These are phyloP conservation scores for Chlorella sp. DNA, from an alignment of 139 green algal species.

Conservation along the genomic window DNA sequence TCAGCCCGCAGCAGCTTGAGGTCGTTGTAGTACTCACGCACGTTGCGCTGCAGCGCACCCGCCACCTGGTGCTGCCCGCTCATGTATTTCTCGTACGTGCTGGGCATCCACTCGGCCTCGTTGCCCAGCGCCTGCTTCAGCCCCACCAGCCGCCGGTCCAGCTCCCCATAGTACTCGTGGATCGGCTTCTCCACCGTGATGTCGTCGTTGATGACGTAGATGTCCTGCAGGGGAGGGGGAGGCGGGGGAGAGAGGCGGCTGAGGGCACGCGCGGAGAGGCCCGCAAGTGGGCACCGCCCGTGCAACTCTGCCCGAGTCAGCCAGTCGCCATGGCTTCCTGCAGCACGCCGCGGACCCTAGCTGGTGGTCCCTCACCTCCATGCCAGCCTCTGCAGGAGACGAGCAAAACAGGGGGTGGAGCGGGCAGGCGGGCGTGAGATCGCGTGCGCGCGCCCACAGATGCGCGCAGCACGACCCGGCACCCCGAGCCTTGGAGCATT, in stretches of 20 bases:
- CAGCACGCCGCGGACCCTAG: too few species aligned
- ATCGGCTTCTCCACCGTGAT: slow-evolving; percentile 34
- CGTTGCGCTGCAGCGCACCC: slow-evolving; percentile 23
- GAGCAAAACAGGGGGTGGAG: too few species aligned
- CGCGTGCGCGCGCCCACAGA: too few species aligned
- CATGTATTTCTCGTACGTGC: slow-evolving; percentile 41
- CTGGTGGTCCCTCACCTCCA: slow-evolving; percentile 15
- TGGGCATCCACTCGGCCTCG: slow-evolving; percentile 23
- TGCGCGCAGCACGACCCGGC: too few species aligned
- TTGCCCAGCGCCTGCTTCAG: slow-evolving; percentile 15
- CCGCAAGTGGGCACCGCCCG: too few species aligned
- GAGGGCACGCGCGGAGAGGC: too few species aligned
- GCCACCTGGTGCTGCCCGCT: slow-evolving; percentile 9
- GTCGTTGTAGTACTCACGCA: slow-evolving; percentile 38
- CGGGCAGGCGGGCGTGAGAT: too few species aligned
- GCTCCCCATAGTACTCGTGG: slow-evolving; percentile 32
- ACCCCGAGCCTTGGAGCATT: too few species aligned
- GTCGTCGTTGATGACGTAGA: slow-evolving; percentile 34
- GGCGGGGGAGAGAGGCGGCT: too few species aligned
- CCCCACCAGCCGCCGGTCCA: slow-evolving; percentile 24
- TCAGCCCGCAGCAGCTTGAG: slow-evolving; percentile 33
- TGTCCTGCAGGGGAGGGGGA: slow-evolving; percentile 7
- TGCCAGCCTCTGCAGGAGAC: slow-evolving; percentile 12
- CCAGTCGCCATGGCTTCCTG: background rate
- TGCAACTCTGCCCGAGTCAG: too few species aligned